phyloP scores from a whole-genome alignment of 495 filamentous ascomycete species.

The Penicillium canariense region DNA sequence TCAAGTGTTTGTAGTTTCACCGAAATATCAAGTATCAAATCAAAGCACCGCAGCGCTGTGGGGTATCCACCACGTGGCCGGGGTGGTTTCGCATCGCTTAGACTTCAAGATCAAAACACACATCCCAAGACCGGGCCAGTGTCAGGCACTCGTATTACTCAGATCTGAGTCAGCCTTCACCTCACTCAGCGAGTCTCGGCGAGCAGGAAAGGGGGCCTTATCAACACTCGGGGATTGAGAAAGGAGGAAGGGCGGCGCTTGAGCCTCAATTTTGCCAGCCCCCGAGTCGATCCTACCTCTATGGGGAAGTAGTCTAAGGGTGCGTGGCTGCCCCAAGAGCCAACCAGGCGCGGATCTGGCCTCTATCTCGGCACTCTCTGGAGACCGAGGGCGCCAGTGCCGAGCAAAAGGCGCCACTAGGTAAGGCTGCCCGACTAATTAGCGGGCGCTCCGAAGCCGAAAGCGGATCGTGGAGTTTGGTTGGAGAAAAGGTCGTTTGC shows the following conservation, averaged over 20 bases:
- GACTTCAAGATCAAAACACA: slow-evolving; percentile 11
- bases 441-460: neutral
- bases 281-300: neutral
- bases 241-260: neutral
- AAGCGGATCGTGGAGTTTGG: neutral
- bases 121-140: slow-evolving; percentile 1
- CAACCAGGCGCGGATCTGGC: neutral
- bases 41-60: slow-evolving; percentile 9
- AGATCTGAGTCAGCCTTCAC: neutral
- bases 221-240: neutral
- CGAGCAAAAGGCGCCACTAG: neutral
- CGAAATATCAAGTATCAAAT: too few species aligned
- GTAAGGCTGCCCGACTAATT: neutral
- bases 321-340: neutral
- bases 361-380: too few species aligned
- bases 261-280: neutral
- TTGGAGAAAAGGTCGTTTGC: neutral
- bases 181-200: neutral
- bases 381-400: neutral
- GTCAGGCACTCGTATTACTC: slow-evolving; percentile 7
- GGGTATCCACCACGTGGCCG: slow-evolving; percentile 14
- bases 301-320: neutral
- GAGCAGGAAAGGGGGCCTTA: slow-evolving; percentile 3
- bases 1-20: too few species aligned
- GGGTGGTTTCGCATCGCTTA: slow-evolving; percentile 7